Evolutionary conservation across 441 rosid genomes (phyloP).

Genomic region (Arabidopsis hybrid): DNA sequence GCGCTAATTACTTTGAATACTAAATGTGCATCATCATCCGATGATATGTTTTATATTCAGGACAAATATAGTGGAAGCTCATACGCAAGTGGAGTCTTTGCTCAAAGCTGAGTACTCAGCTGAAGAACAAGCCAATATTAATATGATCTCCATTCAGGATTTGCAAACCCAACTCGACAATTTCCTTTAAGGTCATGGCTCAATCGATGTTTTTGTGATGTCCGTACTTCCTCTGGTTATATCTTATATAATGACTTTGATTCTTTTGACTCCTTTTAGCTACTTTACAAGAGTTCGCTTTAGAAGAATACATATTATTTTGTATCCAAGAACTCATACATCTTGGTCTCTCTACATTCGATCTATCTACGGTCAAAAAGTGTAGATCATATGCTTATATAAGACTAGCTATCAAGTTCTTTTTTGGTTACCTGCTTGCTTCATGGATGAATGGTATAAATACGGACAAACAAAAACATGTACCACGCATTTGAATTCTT

Average conservation of each 20-base stretch:
- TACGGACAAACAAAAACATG: neutral
- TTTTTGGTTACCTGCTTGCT: neutral
- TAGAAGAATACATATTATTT: constrained; percentile 7
- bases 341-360: neutral
- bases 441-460: neutral
- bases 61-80: constrained; percentile 97
- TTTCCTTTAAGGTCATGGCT: constrained; percentile 49
- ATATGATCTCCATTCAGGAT: constrained; percentile 67
- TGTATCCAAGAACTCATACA: constrained; percentile 23
- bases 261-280: constrained; percentile 10
- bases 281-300: constrained; percentile 29
- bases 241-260: no score
- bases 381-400: constrained; percentile 19
- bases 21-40: neutral
- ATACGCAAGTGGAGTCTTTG: constrained; percentile 76
- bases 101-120: constrained; percentile 75
- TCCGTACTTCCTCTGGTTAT: neutral
- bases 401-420: constrained; percentile 13
- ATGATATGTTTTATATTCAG: constrained; percentile 50
- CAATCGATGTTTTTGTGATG: neutral
- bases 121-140: constrained; percentile 72
- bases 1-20: constrained; percentile 6
- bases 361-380: neutral
- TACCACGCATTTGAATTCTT: neutral
- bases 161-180: constrained; percentile 83